Evolutionary conservation across 176 grass and related monocot genomes (phyloP).

Genomic region (Aegilops bicornis): DNA sequence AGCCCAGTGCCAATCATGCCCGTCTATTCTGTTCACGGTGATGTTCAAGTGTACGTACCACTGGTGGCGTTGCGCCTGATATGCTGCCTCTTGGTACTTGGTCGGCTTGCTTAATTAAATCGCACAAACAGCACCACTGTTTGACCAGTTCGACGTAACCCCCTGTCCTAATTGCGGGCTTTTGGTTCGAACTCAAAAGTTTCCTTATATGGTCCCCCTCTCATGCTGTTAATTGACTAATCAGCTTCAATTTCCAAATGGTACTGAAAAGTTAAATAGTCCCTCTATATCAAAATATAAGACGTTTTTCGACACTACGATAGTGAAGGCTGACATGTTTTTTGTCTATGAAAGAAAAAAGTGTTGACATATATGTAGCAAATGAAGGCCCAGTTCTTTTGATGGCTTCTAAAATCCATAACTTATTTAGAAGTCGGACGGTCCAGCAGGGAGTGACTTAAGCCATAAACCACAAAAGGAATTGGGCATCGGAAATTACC

Average conservation of each 20-base stretch:
- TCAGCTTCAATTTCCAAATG: not conserved
- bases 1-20: constrained; percentile 22
- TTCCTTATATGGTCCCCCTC: not conserved
- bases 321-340: not conserved
- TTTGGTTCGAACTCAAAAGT: constrained; percentile 23
- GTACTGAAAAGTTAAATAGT: not conserved
- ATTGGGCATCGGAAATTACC: too few species aligned
- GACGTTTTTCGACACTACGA: too few species aligned
- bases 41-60: not conserved
- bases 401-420: too few species aligned
- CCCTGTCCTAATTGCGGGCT: constrained; percentile 25
- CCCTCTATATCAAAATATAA: too few species aligned
- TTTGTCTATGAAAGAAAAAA: not conserved
- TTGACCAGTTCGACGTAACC: constrained; percentile 38
- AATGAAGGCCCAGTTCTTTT: too few species aligned
- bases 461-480: too few species aligned
- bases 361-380: too few species aligned
- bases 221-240: not conserved
- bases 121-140: constrained; percentile 21
- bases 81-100: constrained; percentile 46
- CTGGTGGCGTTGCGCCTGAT: not conserved
- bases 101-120: constrained; percentile 32
- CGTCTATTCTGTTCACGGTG: constrained; percentile 6
- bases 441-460: too few species aligned
- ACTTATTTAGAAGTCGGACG: too few species aligned